Conservation (phyloP, 169 alveolate species). For the Cystoisospora suis region DNA sequence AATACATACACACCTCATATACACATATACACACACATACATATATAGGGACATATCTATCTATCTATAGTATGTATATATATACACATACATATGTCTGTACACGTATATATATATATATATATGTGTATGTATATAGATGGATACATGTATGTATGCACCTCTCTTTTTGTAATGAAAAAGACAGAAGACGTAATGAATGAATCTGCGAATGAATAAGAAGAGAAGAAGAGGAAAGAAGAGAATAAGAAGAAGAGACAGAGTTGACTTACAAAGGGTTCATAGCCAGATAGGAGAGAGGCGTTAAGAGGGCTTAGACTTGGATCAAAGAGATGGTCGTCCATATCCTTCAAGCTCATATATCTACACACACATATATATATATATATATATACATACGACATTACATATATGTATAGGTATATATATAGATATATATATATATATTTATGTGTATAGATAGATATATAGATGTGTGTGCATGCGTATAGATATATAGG, state of each 20-base stretch:
- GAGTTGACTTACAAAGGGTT: neutral
- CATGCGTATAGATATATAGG: neutral
- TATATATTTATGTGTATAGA: neutral
- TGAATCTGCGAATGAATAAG: neutral
- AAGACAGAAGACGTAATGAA: neutral
- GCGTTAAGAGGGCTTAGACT: neutral
- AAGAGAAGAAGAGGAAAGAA: neutral
- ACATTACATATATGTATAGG: neutral
- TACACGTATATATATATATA: neutral
- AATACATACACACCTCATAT: neutral
- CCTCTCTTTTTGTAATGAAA: neutral
- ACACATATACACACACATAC: neutral
- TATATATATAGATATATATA: neutral
- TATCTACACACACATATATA: neutral
- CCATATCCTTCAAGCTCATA: conserved; percentile 28
- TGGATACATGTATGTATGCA: neutral
- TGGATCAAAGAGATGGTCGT: conserved; percentile 25
- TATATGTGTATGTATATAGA: neutral
- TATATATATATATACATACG: neutral
- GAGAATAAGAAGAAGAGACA: neutral
- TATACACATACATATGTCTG: neutral
- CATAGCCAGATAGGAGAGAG: conserved; percentile 14
- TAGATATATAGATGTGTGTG: neutral
- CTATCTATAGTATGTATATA: neutral
- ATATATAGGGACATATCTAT: neutral